phyloP scores from a whole-genome alignment of 768 basidiomycete genomes.

The Filobasidium floriforme region DNA sequence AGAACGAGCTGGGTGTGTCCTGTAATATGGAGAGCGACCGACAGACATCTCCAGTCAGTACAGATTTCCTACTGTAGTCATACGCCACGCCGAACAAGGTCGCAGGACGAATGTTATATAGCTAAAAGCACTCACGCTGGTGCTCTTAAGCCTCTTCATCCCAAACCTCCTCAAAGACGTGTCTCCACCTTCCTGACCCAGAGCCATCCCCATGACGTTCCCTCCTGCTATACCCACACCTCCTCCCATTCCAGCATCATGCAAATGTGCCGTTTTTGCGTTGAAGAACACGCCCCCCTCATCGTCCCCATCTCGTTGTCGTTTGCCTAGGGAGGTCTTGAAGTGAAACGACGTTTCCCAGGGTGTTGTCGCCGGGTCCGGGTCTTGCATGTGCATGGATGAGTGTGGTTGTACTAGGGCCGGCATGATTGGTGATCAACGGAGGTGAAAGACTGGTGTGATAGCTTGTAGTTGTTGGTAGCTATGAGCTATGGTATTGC shows the following conservation, averaged over 20 bases:
- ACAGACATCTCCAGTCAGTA: too few species aligned
- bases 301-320: not conserved
- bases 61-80: too few species aligned
- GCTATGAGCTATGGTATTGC: too few species aligned
- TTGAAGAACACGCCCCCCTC: not conserved
- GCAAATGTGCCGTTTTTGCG: not conserved
- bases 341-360: not conserved
- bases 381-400: not conserved
- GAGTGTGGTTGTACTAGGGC: not conserved
- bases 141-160: conserved; percentile 7
- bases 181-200: not conserved
- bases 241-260: not conserved
- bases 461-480: conserved; percentile 1
- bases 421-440: not conserved
- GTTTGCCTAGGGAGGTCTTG: not conserved
- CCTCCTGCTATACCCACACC: not conserved
- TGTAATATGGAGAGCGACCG: not conserved
- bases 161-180: not conserved
- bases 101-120: not conserved
- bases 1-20: not conserved
- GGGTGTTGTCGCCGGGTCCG: not conserved
- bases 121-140: not conserved
- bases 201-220: not conserved
- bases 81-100: too few species aligned
- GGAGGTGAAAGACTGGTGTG: not conserved